Conservation (phyloP, 202 grass and related monocot genomes). For the Musa balbisiana region DNA sequence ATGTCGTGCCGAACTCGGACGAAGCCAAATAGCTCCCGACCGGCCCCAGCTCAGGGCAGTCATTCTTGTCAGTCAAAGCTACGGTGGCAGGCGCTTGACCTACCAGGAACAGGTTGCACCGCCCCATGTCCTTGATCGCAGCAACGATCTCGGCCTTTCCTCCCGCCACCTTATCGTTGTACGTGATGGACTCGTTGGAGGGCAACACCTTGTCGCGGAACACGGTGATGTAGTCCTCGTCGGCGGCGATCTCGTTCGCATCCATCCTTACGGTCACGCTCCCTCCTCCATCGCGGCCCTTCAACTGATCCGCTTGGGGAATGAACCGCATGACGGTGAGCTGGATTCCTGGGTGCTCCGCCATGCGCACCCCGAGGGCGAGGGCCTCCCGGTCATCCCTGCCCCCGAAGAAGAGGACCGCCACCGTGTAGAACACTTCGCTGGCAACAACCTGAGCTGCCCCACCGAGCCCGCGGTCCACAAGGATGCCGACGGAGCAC, state of each 20-base stretch:
- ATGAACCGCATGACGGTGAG: conserved; percentile 38
- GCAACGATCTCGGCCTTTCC: conserved; percentile 13
- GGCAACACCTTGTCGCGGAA: background rate
- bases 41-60: conserved; percentile 52
- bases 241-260: conserved; percentile 20
- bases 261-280: background rate
- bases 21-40: conserved; percentile 50
- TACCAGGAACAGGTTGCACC: conserved; percentile 42
- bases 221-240: conserved; percentile 24
- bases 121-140: conserved; percentile 23
- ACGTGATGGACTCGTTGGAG: conserved; percentile 28
- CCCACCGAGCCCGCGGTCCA: conserved; percentile 62
- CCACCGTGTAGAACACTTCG: conserved; percentile 36
- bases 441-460: conserved; percentile 34
- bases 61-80: conserved; percentile 26
- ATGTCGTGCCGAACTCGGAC: conserved; percentile 37
- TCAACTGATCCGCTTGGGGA: background rate
- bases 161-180: conserved; percentile 25
- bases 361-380: conserved; percentile 39
- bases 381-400: conserved; percentile 51
- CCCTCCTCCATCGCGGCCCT: background rate
- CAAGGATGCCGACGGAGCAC: conserved; percentile 49
- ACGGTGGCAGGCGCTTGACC: conserved; percentile 25
- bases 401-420: conserved; percentile 53
- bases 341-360: conserved; percentile 50